A percentile compares a stretch with the other conserved stretches of the same genome.
Conservation (phyloP, 2,329 filamentous ascomycete genomes). For the Paecilomyces fulvus region DNA sequence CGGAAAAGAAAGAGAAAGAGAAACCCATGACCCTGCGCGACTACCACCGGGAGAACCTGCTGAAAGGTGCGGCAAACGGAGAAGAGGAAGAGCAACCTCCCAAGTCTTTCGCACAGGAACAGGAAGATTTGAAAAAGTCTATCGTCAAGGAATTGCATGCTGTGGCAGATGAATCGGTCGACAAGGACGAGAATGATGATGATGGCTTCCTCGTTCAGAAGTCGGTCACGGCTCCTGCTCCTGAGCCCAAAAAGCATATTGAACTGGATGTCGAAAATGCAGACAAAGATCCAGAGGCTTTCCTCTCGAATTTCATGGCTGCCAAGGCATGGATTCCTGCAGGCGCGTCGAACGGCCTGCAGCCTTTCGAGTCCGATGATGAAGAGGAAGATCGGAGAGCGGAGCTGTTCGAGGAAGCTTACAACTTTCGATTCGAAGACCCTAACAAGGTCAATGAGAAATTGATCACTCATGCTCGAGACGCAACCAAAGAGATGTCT, state of each 20-base stretch:
- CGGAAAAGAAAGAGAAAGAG: slow-evolving; percentile 57
- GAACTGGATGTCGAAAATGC: slow-evolving; percentile 64
- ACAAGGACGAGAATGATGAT: slow-evolving; percentile 53
- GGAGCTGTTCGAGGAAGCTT: slow-evolving; percentile 83
- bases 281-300: slow-evolving; percentile 83
- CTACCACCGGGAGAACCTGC: slow-evolving; percentile 85
- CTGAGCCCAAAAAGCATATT: slow-evolving; percentile 37
- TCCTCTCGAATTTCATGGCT: slow-evolving; percentile 92
- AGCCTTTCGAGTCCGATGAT: slow-evolving; percentile 88
- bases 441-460: slow-evolving; percentile 80
- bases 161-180: slow-evolving; percentile 42
- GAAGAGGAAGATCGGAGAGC: slow-evolving; percentile 65
- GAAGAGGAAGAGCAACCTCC: slow-evolving; percentile 47
- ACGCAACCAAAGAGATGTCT: slow-evolving; percentile 70
- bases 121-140: slow-evolving; percentile 69
- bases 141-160: slow-evolving; percentile 76
- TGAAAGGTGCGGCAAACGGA: slow-evolving; percentile 59
- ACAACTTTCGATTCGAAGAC: slow-evolving; percentile 94
- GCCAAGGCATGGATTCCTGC: slow-evolving; percentile 78
- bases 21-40: slow-evolving; percentile 81
- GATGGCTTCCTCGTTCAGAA: slow-evolving; percentile 71
- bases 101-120: slow-evolving; percentile 78
- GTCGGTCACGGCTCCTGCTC: slow-evolving; percentile 33
- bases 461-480: slow-evolving; percentile 80
- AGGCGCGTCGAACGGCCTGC: slow-evolving; percentile 53